Base-by-base conservation (phyloP, 805 yeast genomes). In the Zygotorulaspora sp. region DNA sequence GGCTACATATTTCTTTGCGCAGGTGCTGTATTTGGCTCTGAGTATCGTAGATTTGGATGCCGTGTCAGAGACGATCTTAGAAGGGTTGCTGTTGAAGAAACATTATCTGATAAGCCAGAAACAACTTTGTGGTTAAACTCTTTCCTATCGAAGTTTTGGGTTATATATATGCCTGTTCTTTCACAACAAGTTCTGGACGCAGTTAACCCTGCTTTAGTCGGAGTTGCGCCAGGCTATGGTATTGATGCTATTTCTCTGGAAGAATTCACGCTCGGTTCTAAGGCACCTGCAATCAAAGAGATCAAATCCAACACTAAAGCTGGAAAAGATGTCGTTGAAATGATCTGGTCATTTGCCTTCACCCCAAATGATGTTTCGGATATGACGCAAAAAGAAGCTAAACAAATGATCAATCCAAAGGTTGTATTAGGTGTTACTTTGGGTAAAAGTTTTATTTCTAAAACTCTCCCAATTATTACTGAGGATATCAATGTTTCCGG, bases 311-410 rank as follows among this genome's bases (percentile, higher is more conserved):
- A 77, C 58, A 78, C 90, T 9, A 78, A 78, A 49, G 70, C 74
- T 46, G 88, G 85, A 24, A 70, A 71, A 27, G 79, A 80, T 53
- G 65, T 72, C 31, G 78, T 80, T 46, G 89, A 83, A 61, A 80
- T 83, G 90, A 89, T 82, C 59, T 83, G 90, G 89, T 77, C 78
- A 6, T 80, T 84, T 53, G 78, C 81, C 5, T 84, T 84, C 55
- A 74, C 89, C 32, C 95, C 95, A 28, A 81, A 77, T 58, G 89
- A 84, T 61, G 78, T 84, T 19, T 85, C 81, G 45, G 87, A 80
- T 57, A 83, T 84, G 92, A 84, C 94, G 33, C 78, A 77, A 50
- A 76, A 74, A 47, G 86, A 84, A 63, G 72, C 80, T 46, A 75
- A 71, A 48, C 75, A 75, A 59, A 82, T 80, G 57, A 67, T 83